Base-by-base conservation (phyloP, 192 early-diverging fungal genomes). In the Backusella luteola region DNA sequence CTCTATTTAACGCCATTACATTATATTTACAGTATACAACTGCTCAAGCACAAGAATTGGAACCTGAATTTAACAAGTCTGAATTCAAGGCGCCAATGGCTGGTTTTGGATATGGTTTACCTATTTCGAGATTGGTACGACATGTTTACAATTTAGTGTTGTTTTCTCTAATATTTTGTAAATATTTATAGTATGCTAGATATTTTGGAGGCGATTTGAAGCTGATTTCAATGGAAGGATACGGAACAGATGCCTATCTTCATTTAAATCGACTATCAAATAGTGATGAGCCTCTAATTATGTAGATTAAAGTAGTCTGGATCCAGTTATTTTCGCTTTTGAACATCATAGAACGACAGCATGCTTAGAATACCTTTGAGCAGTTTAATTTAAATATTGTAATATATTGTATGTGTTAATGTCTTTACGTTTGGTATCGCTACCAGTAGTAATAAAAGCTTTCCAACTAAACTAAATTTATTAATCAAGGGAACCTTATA, bases 161-260 rank as follows among this genome's bases (percentile, higher is more conserved):
- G n/a, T 35, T 69, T 29, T 46, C 34, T 15, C 6, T n/a, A 49
- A 49, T 49, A n/a, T 32, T 71, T 35, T 56, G 8, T 41, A 34
- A 35, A 66, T 17, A 49, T 44, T 66, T 44, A 56, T 83, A 89
- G 68, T 98, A 98, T 85, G 94, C 97, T 1, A 90, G 97, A 38
- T 98, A 98, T 77, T 97, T 97, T 89, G 97, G 97, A 71, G 97
- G 97, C 56, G 95, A 98, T 81, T 85, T 98, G 76, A 91, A 93
- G 80, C 86, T 97, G 66, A 96, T 96, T 52, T 94, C 92, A 44
- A 97, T 97, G 96, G 97, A 97, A 82, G 96, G 96, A 66, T 93
- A 90, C 74, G 94, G 97, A 63, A 99, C 97, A 56, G 97, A 98
- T 84, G 97, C 95, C 6, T 99, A 99, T 83, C 84, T 98, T 63